Evolutionary conservation across 2,329 filamentous ascomycete species (phyloP).

Genomic region (Fonsecaea nubica): DNA sequence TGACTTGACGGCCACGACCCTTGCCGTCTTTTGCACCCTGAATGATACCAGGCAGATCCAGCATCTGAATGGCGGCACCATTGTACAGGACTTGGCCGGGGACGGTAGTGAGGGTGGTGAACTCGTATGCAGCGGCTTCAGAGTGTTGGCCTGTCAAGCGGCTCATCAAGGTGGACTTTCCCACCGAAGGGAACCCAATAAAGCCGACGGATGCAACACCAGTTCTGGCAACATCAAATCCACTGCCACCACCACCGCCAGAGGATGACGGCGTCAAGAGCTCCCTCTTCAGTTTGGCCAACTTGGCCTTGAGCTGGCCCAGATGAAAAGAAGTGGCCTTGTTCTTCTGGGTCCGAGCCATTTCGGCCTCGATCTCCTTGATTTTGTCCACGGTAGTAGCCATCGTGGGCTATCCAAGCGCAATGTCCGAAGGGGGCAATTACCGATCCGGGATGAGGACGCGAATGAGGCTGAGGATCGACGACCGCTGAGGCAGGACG

Average conservation of each 20-base stretch:
- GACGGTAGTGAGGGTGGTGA: conserved; percentile 96
- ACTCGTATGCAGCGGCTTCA: conserved; percentile 96
- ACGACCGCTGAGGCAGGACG: conserved; percentile 14
- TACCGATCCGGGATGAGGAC: conserved; percentile 18
- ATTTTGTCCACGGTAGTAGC: conserved; percentile 99
- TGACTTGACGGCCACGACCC: conserved; percentile 95
- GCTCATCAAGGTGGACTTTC: conserved; percentile 98
- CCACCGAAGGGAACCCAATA: conserved; percentile 97
- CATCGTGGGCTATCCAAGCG: conserved; percentile 65
- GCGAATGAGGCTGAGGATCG: conserved; percentile 19
- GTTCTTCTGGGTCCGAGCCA: conserved; percentile 97
- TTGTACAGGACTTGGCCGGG: conserved; percentile 97
- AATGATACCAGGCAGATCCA: conserved; percentile 98
- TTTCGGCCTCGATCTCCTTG: conserved; percentile 96
- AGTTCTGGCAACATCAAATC: conserved; percentile 97
- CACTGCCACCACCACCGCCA: conserved; percentile 82
- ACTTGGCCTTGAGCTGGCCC: conserved; percentile 94
- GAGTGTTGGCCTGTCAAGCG: conserved; percentile 94
- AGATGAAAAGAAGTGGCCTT: conserved; percentile 93
- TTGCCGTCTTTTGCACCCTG: conserved; percentile 98
- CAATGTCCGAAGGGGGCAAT: conserved; percentile 41
- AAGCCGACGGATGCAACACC: conserved; percentile 97
- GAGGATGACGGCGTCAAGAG: conserved; percentile 81
- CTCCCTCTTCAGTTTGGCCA: conserved; percentile 96
- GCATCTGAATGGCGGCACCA: conserved; percentile 95